These are phyloP conservation scores for Pseudogymnoascus sp. DNA, from an alignment of 2,329 filamentous ascomycete genomes.

Conservation along the genomic window DNA sequence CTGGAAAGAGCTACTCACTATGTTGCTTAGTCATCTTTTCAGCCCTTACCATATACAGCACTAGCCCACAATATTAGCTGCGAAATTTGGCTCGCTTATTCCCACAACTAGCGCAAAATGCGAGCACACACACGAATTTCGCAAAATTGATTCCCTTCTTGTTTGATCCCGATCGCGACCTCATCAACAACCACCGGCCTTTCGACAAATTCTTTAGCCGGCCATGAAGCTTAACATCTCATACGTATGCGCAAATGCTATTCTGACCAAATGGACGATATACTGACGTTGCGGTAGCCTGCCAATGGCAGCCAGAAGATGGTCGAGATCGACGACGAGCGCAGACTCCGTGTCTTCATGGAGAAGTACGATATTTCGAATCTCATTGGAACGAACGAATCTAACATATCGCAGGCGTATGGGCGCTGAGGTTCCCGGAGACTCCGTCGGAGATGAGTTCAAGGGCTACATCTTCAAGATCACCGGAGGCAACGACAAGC, in stretches of 20 bases:
- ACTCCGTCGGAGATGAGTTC: constrained; percentile 97
- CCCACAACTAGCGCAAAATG: constrained; percentile 3
- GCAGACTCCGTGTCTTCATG: constrained; percentile 98
- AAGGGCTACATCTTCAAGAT: constrained; percentile 99
- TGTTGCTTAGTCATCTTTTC: not conserved
- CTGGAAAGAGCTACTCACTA: not conserved
- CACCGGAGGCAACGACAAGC: constrained; percentile 99
- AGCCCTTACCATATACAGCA: not conserved
- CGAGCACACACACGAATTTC: constrained; percentile 11
- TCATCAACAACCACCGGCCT: constrained; percentile 9
- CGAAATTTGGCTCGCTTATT: constrained; percentile 9
- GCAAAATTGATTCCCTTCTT: constrained; percentile 9
- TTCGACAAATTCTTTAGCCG: constrained; percentile 10
- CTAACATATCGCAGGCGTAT: constrained; percentile 45
- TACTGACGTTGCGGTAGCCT: constrained; percentile 54
- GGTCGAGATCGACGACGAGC: constrained; percentile 98
- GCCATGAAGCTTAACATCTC: constrained; percentile 69
- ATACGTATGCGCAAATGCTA: constrained; percentile 19
- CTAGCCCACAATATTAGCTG: not conserved
- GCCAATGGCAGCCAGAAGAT: constrained; percentile 99
- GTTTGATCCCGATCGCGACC: constrained; percentile 10
- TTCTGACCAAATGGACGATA: constrained; percentile 53
- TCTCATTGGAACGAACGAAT: constrained; percentile 18
- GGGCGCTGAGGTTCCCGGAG: constrained; percentile 86
- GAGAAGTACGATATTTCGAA: constrained; percentile 75